Evolutionary conservation across 1,284 basidiomycete genomes (phyloP), one percentile per base, ranked within the genome.

Genomic region (Ustilago loliicola): DNA sequence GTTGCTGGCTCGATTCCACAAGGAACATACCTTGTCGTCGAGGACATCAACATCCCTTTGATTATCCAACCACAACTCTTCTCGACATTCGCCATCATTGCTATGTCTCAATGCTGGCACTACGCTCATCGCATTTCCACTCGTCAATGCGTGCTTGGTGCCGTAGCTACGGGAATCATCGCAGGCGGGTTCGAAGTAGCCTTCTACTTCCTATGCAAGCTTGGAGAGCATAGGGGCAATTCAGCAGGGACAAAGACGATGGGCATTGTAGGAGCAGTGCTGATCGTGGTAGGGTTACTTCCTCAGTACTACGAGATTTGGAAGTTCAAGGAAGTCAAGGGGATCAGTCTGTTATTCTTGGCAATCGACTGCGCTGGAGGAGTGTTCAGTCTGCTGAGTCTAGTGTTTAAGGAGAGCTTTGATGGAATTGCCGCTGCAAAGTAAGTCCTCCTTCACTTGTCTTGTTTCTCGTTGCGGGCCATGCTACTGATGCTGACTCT

Each of bases 21-120:
- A 21, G 92, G 92, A n/a, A 89, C 91, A 15, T 94, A 94, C 80
- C 88, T 88, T 29, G 89, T 94, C 54, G 88, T 91, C 0, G 91
- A 92, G 80, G 87, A 91, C 67, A 88, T 93, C 61, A 93, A 92
- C 80, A 90, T 94, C 29, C 93, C 93, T 1, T 89, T 89, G 32
- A 87, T 92, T 51, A 72, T 92, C 2, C 93, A 94, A 83, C 93
- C 93, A 1, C 93, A 94, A 79, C 82, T 92, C 0, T 93, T 94
- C 79, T 90, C 90, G 0, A 87, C 89, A 19, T 87, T 94, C 25
- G 88, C 89, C 2, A 88, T 91, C 15, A 68, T 92, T 17, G 91
- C 91, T 0, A 61, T 56, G 51, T 40, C 73, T 7, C 87, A 93
- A 89, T 92, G 91, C 73, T 88, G 91, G 55, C 90, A 91, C 80